phyloP scores from a whole-genome alignment of 192 early-diverging fungal genomes.

The Coemansia sp. region DNA sequence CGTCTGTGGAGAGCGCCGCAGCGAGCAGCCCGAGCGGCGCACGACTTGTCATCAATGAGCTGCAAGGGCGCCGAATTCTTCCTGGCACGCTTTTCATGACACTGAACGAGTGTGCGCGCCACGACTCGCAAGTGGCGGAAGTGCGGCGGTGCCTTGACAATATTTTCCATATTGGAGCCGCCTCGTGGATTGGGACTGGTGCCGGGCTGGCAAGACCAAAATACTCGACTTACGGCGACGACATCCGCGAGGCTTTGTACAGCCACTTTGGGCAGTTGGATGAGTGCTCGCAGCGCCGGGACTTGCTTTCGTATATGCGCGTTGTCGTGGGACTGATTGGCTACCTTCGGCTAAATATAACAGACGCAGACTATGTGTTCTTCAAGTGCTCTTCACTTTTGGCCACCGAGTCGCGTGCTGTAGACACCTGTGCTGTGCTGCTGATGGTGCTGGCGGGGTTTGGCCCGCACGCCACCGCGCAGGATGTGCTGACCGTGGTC shows the following conservation, averaged over 20 bases:
- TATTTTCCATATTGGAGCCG: conserved; percentile 18
- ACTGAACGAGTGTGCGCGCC: conserved; percentile 5
- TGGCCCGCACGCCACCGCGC: conserved; percentile 7
- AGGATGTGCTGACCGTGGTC: conserved; percentile 14
- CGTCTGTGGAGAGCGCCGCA: conserved; percentile 15
- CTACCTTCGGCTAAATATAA: conserved; percentile 30
- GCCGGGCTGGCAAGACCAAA: conserved; percentile 15
- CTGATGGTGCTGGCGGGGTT: conserved; percentile 37
- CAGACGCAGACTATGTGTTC: conserved; percentile 16
- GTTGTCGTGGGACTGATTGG: conserved; percentile 31
- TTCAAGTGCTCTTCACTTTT: conserved; percentile 14
- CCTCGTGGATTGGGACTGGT: conserved; percentile 32
- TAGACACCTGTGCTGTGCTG: conserved; percentile 24
- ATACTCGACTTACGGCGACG: conserved; percentile 26
- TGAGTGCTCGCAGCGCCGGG: not conserved
- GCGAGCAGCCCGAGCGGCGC: not conserved
- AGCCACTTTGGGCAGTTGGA: conserved; percentile 6
- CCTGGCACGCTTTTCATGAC: conserved; percentile 40
- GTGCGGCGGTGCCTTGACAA: conserved; percentile 16
- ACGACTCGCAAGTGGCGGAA: not conserved
- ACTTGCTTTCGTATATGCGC: conserved; percentile 15
- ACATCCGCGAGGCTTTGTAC: conserved; percentile 18
- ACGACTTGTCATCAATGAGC: conserved; percentile 15
- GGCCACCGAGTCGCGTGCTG: not conserved
- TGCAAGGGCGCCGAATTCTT: conserved; percentile 22